These are phyloP conservation scores for Tuber umbilicatum DNA, from an alignment of 495 filamentous ascomycete species.

Conservation along the genomic window DNA sequence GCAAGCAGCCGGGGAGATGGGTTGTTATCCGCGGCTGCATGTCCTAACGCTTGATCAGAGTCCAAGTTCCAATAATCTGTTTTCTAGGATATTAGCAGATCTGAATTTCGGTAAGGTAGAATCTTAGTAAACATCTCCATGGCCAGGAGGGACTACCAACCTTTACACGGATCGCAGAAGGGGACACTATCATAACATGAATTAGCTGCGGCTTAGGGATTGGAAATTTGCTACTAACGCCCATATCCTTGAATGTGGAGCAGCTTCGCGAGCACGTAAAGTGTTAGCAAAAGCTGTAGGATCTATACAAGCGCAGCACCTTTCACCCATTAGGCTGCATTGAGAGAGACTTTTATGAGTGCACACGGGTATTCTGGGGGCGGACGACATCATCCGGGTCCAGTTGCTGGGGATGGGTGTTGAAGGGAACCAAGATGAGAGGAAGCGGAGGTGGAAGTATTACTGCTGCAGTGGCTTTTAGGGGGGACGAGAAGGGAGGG, in stretches of 20 bases:
- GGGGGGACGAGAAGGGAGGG: neutral
- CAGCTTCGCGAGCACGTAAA: neutral
- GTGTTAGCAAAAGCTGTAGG: neutral
- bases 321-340: neutral
- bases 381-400: neutral
- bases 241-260: neutral
- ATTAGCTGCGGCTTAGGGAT: neutral
- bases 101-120: neutral
- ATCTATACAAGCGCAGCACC: neutral
- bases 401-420: neutral
- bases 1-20: neutral
- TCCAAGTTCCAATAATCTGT: conserved; percentile 2
- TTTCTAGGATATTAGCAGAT: conserved; percentile 2
- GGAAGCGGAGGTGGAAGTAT: neutral
- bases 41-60: neutral
- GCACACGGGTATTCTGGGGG: neutral
- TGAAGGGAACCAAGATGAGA: neutral
- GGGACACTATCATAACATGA: neutral
- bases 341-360: neutral
- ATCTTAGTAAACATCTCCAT: neutral
- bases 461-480: neutral
- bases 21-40: neutral
- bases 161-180: neutral
- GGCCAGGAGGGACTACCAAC: neutral
- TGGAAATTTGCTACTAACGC: neutral